Evolutionary conservation across 768 basidiomycete genomes (phyloP), one percentile per base, ranked within the genome.

Genomic region (Saitozyma sp.): DNA sequence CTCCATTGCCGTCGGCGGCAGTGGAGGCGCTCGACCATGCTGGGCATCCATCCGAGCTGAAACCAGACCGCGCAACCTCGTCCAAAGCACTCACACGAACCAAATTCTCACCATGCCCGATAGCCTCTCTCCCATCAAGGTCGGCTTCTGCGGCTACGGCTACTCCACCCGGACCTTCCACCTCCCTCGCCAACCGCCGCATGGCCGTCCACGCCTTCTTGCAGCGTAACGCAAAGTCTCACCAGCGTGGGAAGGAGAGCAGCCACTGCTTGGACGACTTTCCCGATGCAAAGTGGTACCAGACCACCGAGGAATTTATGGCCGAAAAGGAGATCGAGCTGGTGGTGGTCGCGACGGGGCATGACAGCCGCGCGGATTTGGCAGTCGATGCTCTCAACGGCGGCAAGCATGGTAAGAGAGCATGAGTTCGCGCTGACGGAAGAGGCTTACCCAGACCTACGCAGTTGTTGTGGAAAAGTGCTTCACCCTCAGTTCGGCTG

Each of bases 131-230:
- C 59, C 59, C 9, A 88, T 90, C 72, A 84, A 83, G 48, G 85
- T 86, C 38, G 88, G 87, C 69, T 85, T 89, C 6, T 81, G 89
- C 4, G 89, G 88, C 17, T 86, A 88, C 50, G 90, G 89, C 49
- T 84, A 91, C 58, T 83, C 86, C 14, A 87, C 86, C 49, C 81
- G 88, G 43, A 89, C 88, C 3, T 92, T 92, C 81, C 90, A 92
- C 76, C 70, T 88, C 56, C 90, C 52, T 63, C 19, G 14, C 50
- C 46, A 43, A 45, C 50, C 58, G 48, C 9, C 20, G 45, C 5
- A 17, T 16, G 20, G 16, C 38, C 7, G 41, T 60, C 46, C 41
- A 46, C 13, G 58, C 63, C 16, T 55, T 65, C 38, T n/a, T 65
- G 6, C 58, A 65, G 55, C 53, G 63, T 1, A 50, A 54, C 7